phyloP scores from a whole-genome alignment of 129 eudicot species.

The Tagetes erecta region DNA sequence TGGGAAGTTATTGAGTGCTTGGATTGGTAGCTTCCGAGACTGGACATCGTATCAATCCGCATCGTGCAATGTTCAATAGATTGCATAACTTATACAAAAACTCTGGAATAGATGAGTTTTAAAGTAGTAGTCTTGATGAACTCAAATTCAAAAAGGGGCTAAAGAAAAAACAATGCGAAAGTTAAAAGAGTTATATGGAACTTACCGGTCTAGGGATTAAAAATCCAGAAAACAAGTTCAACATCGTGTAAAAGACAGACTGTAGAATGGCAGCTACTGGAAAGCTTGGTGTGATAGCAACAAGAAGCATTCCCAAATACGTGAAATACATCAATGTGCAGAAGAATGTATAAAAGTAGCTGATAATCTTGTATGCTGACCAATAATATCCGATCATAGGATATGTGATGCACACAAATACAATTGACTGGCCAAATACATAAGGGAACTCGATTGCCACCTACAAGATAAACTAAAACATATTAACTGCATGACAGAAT shows the following conservation, averaged over 20 bases:
- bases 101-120: background rate
- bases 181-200: background rate
- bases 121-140: constrained; percentile 2
- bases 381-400: constrained; percentile 66
- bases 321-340: constrained; percentile 65
- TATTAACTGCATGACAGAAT: background rate
- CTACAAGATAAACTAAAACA: constrained; percentile 34
- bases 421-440: constrained; percentile 45
- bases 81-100: background rate
- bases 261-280: constrained; percentile 54
- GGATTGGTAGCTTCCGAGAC: too few species aligned
- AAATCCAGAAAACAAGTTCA: constrained; percentile 63
- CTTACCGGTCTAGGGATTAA: constrained; percentile 61
- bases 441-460: constrained; percentile 65
- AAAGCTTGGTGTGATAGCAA: constrained; percentile 57
- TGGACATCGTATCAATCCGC: background rate
- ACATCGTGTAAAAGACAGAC: constrained; percentile 47
- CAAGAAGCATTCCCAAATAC: constrained; percentile 57
- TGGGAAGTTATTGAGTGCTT: too few species aligned
- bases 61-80: background rate
- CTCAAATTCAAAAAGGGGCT: background rate
- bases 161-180: background rate
- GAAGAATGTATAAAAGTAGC: constrained; percentile 56
- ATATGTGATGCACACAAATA: constrained; percentile 50
- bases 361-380: constrained; percentile 51